phyloP scores from a whole-genome alignment of 2,329 filamentous ascomycete genomes.

The Colletotrichum sp. region DNA sequence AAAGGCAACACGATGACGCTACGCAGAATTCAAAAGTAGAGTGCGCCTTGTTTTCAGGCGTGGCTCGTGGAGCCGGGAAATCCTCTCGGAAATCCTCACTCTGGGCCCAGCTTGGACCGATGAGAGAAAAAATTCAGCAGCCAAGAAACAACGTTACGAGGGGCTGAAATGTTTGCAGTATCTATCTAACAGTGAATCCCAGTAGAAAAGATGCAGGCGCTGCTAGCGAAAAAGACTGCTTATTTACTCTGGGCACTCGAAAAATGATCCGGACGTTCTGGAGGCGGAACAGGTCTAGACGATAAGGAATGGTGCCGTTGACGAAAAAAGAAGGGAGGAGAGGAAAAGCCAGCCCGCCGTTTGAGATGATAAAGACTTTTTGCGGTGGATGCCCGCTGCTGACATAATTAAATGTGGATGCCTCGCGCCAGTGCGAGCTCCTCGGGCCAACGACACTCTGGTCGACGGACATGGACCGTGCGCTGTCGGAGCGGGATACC shows the following conservation, averaged over 20 bases:
- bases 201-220: constrained; percentile 77
- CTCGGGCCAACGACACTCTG: background rate
- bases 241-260: constrained; percentile 79
- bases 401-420: background rate
- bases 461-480: background rate
- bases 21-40: background rate
- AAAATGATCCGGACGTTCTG: constrained; percentile 90
- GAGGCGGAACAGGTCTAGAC: constrained; percentile 74
- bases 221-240: constrained; percentile 98
- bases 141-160: background rate
- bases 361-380: constrained; percentile 13
- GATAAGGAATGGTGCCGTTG: constrained; percentile 92
- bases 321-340: constrained; percentile 38
- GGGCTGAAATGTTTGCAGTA: constrained; percentile 73
- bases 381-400: background rate
- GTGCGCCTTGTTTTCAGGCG: background rate
- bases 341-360: background rate
- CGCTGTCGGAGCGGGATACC: background rate
- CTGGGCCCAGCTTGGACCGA: background rate
- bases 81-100: background rate
- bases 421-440: background rate
- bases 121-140: background rate
- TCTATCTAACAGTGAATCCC: constrained; percentile 94
- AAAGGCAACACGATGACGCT: background rate
- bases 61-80: background rate